A percentile compares a stretch with the other conserved stretches of the same genome.
Evolutionary conservation across 331 rosid genomes (phyloP).

Genomic region (Pyracantha coccinea): DNA sequence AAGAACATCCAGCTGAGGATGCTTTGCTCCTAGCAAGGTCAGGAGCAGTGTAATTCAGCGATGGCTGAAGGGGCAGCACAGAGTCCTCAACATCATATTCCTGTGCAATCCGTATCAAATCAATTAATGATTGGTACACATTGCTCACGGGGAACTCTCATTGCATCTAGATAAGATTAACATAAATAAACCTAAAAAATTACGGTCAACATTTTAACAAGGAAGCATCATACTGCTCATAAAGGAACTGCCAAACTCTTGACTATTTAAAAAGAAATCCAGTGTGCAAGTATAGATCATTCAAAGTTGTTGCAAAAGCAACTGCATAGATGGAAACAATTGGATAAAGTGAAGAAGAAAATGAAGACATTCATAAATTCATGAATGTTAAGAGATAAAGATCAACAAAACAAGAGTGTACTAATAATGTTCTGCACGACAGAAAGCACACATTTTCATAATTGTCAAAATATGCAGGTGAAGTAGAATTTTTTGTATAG

Average conservation of each 20-base stretch:
- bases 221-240: not conserved
- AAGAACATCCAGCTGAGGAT: conserved; percentile 48
- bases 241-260: not conserved
- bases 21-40: conserved; percentile 67
- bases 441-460: not conserved
- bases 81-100: conserved; percentile 98
- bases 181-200: not conserved
- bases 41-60: conserved; percentile 90
- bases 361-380: not conserved
- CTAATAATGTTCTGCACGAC: not conserved
- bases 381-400: not conserved
- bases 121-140: not conserved
- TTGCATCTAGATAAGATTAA: not conserved
- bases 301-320: not conserved
- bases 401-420: not conserved
- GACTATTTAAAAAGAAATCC: not conserved
- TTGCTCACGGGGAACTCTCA: not conserved
- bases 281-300: not conserved
- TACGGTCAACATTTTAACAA: not conserved
- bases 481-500: not conserved
- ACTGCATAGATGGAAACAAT: not conserved
- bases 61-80: conserved; percentile 85
- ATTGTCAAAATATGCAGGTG: not conserved
- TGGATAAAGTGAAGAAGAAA: not conserved
- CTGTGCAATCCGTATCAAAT: conserved; percentile 31